Conservation (phyloP, 352 stramenopile species). For the Phytophthora palmivora region DNA sequence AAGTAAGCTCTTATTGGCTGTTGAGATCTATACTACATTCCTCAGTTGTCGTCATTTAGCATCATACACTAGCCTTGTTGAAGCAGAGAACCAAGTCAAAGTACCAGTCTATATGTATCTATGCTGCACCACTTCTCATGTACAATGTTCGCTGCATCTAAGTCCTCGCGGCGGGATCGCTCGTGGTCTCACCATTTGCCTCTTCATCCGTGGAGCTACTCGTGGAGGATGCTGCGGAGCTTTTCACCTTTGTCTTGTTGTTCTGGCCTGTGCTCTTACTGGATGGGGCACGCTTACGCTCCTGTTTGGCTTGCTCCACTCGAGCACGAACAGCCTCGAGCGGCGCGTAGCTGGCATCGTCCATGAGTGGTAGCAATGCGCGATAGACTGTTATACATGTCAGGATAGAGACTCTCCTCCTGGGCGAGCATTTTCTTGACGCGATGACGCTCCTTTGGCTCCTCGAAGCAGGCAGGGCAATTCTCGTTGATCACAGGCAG, state of each 20-base stretch:
- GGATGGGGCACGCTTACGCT: constrained; percentile 43
- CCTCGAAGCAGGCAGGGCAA: constrained; percentile 98
- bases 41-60: no score
- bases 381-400: constrained; percentile 82
- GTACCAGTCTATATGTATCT: constrained; percentile 7
- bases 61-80: no score
- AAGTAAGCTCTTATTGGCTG: no score
- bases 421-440: constrained; percentile 98
- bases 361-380: constrained; percentile 83
- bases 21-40: no score
- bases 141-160: constrained; percentile 21
- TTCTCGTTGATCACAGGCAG: constrained; percentile 99
- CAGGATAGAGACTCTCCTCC: constrained; percentile 94
- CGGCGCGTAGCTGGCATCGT: constrained; percentile 70
- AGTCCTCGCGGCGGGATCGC: background rate
- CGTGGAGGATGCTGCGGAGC: constrained; percentile 12
- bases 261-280: constrained; percentile 38
- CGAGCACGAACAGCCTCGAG: constrained; percentile 60
- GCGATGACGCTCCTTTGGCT: constrained; percentile 96
- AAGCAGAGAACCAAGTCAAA: no score
- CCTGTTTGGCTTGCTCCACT: constrained; percentile 60
- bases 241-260: constrained; percentile 11
- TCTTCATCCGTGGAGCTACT: constrained; percentile 34
- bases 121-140: constrained; percentile 16
- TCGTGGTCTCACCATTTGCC: background rate